A percentile compares a stretch with the other conserved stretches of the same genome.
phyloP scores from a whole-genome alignment of 2,329 filamentous ascomycete species.

The Penicillium psychrosexuale region DNA sequence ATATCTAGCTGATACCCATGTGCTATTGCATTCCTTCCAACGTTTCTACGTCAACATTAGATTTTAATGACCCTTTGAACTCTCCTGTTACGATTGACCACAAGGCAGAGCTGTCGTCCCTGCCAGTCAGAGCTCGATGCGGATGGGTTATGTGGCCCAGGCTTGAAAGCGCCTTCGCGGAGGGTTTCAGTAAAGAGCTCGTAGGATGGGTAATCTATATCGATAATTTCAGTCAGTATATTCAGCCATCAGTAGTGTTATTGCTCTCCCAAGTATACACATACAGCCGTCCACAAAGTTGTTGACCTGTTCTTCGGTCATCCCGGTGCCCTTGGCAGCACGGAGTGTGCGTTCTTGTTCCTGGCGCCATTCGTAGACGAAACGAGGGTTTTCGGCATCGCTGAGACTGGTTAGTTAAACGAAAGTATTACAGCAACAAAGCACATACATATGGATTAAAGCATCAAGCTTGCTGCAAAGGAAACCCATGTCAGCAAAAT shows the following conservation, averaged over 20 bases:
- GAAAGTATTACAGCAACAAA: background rate
- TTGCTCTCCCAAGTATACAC: slow-evolving; percentile 21
- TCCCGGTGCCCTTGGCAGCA: slow-evolving; percentile 65
- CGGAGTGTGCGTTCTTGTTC: slow-evolving; percentile 75
- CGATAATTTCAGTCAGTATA: background rate
- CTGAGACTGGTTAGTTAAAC: slow-evolving; percentile 26
- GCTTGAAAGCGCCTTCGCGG: slow-evolving; percentile 55
- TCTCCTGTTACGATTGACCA: slow-evolving; percentile 59
- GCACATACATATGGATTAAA: slow-evolving; percentile 59
- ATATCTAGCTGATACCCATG: no score
- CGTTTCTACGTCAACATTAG: slow-evolving; percentile 21
- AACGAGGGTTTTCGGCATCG: slow-evolving; percentile 68
- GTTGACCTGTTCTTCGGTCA: slow-evolving; percentile 76
- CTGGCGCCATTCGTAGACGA: slow-evolving; percentile 79
- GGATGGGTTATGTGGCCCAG: slow-evolving; percentile 15
- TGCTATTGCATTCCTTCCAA: no score
- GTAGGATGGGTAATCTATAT: slow-evolving; percentile 64
- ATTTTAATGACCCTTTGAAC: slow-evolving; percentile 58
- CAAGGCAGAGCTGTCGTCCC: slow-evolving; percentile 58
- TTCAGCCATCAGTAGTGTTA: background rate
- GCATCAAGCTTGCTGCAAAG: slow-evolving; percentile 53
- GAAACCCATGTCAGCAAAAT: slow-evolving; percentile 13
- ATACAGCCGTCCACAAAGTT: slow-evolving; percentile 68
- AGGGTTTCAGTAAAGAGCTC: slow-evolving; percentile 64
- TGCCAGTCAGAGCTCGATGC: slow-evolving; percentile 37